These are phyloP conservation scores for Trichoderma atroviride DNA, from an alignment of 2,329 filamentous ascomycete genomes.

Conservation along the genomic window DNA sequence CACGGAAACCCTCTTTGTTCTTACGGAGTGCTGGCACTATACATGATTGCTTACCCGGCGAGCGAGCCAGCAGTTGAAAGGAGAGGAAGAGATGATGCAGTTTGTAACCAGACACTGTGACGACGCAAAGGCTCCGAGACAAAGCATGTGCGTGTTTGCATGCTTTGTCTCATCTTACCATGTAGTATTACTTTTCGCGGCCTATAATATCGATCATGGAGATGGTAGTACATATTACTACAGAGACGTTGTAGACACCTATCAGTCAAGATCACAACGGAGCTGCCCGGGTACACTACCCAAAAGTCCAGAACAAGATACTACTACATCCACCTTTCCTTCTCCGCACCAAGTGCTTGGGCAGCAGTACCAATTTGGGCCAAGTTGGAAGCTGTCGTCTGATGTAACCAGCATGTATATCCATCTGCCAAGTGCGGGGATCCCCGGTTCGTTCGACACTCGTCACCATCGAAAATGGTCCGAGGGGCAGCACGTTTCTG, in stretches of 20 bases:
- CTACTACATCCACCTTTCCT: neutral
- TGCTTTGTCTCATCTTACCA: neutral
- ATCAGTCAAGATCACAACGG: neutral
- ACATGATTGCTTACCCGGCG: neutral
- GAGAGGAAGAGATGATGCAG: neutral
- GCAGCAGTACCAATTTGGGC: too few species aligned
- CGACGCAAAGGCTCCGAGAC: neutral
- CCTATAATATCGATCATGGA: neutral
- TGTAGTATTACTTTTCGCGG: too few species aligned
- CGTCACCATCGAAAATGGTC: neutral
- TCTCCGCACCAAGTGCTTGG: neutral
- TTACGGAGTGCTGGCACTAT: neutral
- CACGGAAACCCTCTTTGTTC: neutral
- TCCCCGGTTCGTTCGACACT: neutral
- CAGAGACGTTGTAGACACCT: neutral
- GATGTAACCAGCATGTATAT: neutral
- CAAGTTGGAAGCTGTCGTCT: neutral
- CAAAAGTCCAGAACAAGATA: neutral
- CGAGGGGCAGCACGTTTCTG: neutral
- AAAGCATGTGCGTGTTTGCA: neutral
- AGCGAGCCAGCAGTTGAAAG: neutral
- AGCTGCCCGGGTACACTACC: neutral
- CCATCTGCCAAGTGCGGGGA: conserved; percentile 8
- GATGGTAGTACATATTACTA: neutral
- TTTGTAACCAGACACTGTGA: conserved; percentile 1